A percentile compares a stretch with the other conserved stretches of the same genome.
Evolutionary conservation across 768 basidiomycete genomes (phyloP).

Genomic region (Russula virescens): DNA sequence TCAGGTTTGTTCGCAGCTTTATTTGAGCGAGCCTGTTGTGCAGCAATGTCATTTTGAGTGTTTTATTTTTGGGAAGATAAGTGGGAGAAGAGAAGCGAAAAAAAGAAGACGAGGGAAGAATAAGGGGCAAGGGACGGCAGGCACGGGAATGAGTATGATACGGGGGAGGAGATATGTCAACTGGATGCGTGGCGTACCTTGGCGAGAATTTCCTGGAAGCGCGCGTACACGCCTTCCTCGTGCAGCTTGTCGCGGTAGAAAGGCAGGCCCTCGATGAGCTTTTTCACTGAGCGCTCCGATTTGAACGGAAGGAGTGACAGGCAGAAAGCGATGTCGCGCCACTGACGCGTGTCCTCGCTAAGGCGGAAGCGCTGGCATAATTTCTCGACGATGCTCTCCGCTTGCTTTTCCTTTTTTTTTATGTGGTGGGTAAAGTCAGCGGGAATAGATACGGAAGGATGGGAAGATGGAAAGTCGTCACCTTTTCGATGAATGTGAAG

Average conservation of each 20-base stretch:
- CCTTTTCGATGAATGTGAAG: conserved; percentile 97
- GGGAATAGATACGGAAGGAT: background rate
- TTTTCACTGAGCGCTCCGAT: conserved; percentile 93
- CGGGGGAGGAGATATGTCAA: too few relatives aligned
- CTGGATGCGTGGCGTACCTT: conserved; percentile 46
- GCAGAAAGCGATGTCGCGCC: conserved; percentile 97
- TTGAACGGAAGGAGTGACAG: conserved; percentile 94
- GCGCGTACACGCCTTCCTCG: conserved; percentile 70
- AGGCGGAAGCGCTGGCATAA: conserved; percentile 93
- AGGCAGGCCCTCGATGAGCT: conserved; percentile 86
- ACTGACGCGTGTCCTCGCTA: conserved; percentile 85
- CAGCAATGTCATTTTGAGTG: too few relatives aligned
- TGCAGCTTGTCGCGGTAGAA: conserved; percentile 96
- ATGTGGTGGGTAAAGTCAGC: background rate
- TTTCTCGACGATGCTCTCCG: conserved; percentile 95
- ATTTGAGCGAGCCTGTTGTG: conserved; percentile 68
- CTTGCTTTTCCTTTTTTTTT: conserved; percentile 82
- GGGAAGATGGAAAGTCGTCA: conserved; percentile 22
- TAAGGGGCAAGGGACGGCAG: too few relatives aligned
- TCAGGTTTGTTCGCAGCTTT: conserved; percentile 92
- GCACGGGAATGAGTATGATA: too few relatives aligned
- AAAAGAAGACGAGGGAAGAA: too few relatives aligned
- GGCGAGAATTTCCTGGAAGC: conserved; percentile 84
- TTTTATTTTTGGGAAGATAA: background rate
- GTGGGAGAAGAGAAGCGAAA: background rate